Percentiles rank a stretch among this genome's conserved stretches.
Evolutionary conservation across 2,329 filamentous ascomycete species (phyloP).

Genomic region (Diaporthe citriasiana): DNA sequence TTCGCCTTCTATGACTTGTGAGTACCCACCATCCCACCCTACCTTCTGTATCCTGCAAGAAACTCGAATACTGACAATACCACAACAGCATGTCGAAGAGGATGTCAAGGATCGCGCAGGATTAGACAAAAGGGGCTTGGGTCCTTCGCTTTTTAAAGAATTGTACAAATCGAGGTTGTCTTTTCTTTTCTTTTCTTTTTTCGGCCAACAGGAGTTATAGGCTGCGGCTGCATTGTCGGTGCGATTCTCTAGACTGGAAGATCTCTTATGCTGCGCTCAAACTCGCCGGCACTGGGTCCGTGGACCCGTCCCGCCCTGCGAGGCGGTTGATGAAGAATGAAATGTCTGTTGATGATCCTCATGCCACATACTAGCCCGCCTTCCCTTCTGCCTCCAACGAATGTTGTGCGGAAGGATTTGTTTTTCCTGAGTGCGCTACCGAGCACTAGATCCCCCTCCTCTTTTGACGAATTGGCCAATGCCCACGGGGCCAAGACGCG

Average conservation of each 20-base stretch:
- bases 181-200: background rate
- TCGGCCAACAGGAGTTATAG: constrained; percentile 11
- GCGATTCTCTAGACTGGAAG: constrained; percentile 8
- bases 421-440: too few relatives aligned
- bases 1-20: constrained; percentile 99
- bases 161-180: background rate
- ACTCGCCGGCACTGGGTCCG: background rate
- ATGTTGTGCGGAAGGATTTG: background rate
- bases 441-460: background rate
- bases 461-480: too few relatives aligned
- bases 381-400: background rate
- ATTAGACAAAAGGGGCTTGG: constrained; percentile 6
- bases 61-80: constrained; percentile 49
- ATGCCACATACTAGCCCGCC: background rate
- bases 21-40: constrained; percentile 58
- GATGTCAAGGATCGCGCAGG: constrained; percentile 62
- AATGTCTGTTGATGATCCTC: constrained; percentile 2
- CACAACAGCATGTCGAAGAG: constrained; percentile 75
- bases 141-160: background rate
- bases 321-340: constrained; percentile 5
- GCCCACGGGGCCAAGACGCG: background rate
- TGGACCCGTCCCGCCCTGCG: background rate
- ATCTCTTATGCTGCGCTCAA: background rate
- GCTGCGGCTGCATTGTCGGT: constrained; percentile 5
- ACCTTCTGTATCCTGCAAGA: background rate